Base-by-base conservation (phyloP, 2,329 filamentous ascomycete genomes). In the Alternaria longipes region DNA sequence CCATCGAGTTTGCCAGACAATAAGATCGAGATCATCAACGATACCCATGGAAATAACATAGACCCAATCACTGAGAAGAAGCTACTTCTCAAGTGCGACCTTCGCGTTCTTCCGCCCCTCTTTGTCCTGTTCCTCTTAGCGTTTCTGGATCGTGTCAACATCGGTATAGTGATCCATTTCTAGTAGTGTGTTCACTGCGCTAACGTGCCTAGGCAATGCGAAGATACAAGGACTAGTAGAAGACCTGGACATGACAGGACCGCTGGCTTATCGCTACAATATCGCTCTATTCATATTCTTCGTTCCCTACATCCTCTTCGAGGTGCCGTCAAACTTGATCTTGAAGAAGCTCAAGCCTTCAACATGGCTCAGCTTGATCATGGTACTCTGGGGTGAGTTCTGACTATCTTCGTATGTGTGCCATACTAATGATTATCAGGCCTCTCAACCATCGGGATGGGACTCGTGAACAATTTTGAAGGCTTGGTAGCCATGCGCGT, bases 401-500 rank as follows among this genome's bases (percentile, higher is more conserved):
- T 20, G 14, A 1, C 12, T 8, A 26, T n/a, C n/a, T n/a, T 11
- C 11, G 5, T 47, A 38, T 14, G 12, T 11, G 16, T 18, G 22
- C 26, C 54, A 52, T 20, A 8, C 36, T 50, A 16, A 41, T 20
- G 14, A 18, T 8, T 5, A 30, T 14, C 28, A 70, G 68, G 72
- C 12, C 77, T 69, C 71, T 81, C 32, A 74, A 82, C 80, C 1
- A 71, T 82, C 76, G 72, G 83, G 72, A 49, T 74, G 83, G 82
- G 83, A 0, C 67, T 85, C 0, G 81, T 85, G 4, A 79, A 78
- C 4, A 83, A 80, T 42, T 84, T 80, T 51, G 73, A 73, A 9
- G 82, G 83, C 3, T 74, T 85, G 6, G 78, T 84, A 68, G 81
- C 81, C 8, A 80, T 82, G 51, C 81, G 84, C 18, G 82, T 78